Conservation (phyloP, 371 early-diverging fungal genomes). For the Blastocladiella emersonii region DNA sequence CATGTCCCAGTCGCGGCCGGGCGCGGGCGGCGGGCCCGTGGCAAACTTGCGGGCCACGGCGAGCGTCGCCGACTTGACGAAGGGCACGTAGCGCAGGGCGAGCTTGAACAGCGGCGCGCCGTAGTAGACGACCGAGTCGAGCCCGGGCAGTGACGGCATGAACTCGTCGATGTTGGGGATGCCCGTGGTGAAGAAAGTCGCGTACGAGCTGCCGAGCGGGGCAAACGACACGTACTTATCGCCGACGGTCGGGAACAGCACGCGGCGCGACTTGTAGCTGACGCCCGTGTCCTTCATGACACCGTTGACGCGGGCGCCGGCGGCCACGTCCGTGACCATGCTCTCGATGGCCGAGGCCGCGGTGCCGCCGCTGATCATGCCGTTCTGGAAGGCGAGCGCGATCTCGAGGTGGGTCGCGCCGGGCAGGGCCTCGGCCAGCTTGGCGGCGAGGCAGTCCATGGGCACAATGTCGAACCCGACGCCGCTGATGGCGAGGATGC, state of each 20-base stretch:
- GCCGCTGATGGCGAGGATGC: constrained; percentile 3
- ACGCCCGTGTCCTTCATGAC: neutral
- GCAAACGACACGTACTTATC: neutral
- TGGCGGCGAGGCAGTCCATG: neutral
- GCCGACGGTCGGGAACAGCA: neutral
- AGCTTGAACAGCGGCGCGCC: neutral
- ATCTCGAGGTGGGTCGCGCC: constrained; percentile 1
- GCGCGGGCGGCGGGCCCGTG: neutral
- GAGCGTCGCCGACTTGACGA: neutral
- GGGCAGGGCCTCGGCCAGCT: neutral
- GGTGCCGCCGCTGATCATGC: neutral
- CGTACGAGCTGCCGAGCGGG: neutral
- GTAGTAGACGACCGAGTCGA: neutral
- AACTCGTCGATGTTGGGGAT: neutral
- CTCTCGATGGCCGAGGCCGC: neutral
- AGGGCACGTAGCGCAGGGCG: neutral
- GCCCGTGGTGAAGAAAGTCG: neutral
- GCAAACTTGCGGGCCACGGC: neutral
- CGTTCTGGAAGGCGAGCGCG: neutral
- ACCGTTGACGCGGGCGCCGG: neutral
- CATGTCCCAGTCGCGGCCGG: neutral
- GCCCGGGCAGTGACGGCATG: neutral
- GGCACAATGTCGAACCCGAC: constrained; percentile 5
- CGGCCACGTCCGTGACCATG: neutral
- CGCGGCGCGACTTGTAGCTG: neutral